phyloP scores from a whole-genome alignment of 2,329 filamentous ascomycete genomes.

The Cladophialophora yegresii region DNA sequence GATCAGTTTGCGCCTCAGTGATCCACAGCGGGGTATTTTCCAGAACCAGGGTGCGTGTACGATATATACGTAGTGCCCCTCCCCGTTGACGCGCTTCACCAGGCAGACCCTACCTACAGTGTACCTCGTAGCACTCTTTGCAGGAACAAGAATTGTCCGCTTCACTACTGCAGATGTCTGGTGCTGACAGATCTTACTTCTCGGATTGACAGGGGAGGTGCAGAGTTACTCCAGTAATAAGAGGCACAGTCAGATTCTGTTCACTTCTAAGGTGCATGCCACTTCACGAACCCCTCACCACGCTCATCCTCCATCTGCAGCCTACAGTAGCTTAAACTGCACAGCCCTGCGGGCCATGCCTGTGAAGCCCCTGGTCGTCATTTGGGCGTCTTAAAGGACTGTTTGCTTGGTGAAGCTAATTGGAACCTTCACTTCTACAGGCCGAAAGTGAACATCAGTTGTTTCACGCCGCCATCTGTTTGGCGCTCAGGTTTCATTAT shows the following conservation, averaged over 20 bases:
- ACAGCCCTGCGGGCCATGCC: constrained; percentile 1
- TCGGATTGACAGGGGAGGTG: neutral
- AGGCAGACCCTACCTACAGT: neutral
- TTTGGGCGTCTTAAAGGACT: neutral
- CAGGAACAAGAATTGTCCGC: neutral
- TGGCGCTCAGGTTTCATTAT: constrained; percentile 4
- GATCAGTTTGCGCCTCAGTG: neutral
- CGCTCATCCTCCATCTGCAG: neutral
- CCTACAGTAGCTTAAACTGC: neutral
- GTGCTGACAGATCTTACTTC: neutral
- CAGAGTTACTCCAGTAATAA: neutral
- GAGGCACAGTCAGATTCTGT: neutral
- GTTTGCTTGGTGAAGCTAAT: constrained; percentile 2
- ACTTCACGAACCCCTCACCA: neutral
- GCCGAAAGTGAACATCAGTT: neutral
- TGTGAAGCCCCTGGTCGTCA: neutral
- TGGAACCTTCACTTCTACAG: constrained; percentile 1
- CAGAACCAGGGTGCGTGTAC: no score
- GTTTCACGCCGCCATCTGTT: neutral
- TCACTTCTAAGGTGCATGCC: neutral
- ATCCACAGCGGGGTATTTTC: neutral
- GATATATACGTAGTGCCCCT: neutral
- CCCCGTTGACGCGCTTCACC: neutral
- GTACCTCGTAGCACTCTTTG: no score
- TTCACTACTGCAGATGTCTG: neutral